Percentiles rank a stretch among this genome's conserved stretches.
Conservation (phyloP, 495 filamentous ascomycete species). For the Pseudomonodictys pantanalensis region DNA sequence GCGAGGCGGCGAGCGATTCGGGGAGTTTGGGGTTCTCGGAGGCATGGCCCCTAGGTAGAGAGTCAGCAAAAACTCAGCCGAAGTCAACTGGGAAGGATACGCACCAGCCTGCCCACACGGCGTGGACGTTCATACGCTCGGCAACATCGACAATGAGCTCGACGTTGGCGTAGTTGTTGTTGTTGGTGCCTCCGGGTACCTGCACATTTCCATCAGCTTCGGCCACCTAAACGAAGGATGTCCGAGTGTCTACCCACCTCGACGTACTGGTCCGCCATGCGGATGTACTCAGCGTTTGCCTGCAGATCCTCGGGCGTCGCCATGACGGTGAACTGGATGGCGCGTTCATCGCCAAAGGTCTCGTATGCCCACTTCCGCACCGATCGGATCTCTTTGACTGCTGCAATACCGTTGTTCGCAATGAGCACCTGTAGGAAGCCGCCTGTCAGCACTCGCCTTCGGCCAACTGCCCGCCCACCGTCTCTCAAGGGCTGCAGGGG, state of each 20-base stretch:
- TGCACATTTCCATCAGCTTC: constrained; percentile 28
- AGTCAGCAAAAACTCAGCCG: constrained; percentile 7
- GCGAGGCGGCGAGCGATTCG: constrained; percentile 90
- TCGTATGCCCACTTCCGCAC: constrained; percentile 99
- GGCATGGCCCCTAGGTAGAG: constrained; percentile 75
- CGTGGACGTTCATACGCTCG: constrained; percentile 97
- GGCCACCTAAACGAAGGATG: neutral
- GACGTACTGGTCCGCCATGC: constrained; percentile 99
- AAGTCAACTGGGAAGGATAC: constrained; percentile 28
- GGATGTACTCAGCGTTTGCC: constrained; percentile 98
- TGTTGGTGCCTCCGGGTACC: constrained; percentile 97
- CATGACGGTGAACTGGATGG: constrained; percentile 99
- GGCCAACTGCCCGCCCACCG: neutral
- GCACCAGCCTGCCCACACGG: constrained; percentile 98
- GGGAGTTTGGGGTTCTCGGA: constrained; percentile 98
- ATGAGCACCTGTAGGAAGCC: constrained; percentile 73
- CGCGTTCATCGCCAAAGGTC: constrained; percentile 94
- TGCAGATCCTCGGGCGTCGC: constrained; percentile 97
- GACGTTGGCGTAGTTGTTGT: constrained; percentile 99
- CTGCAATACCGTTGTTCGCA: constrained; percentile 99
- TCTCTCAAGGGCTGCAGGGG: neutral
- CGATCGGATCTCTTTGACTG: constrained; percentile 97
- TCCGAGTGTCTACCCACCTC: constrained; percentile 62
- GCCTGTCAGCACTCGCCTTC: constrained; percentile 1
- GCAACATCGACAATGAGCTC: constrained; percentile 98